Evolutionary conservation across 805 yeast genomes (phyloP).

Genomic region (Ascoidea asiatica): DNA sequence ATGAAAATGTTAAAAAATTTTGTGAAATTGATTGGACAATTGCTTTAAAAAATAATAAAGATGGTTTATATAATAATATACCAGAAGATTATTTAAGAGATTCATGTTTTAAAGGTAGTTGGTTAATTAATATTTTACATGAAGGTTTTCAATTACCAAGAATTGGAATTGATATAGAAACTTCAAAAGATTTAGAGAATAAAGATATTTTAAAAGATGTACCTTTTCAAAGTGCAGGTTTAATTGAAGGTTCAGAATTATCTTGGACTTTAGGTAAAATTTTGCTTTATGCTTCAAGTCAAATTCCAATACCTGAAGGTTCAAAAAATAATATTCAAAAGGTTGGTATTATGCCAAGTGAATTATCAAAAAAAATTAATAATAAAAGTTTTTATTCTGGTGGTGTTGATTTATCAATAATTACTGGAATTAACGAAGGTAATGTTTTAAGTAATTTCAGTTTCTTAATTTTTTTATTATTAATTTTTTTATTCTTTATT

Average conservation of each 20-base stretch:
- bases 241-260: constrained; percentile 71
- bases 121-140: constrained; percentile 83
- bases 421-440: not conserved
- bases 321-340: not conserved
- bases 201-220: constrained; percentile 23
- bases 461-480: constrained; percentile 2
- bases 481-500: not conserved
- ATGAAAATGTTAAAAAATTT: constrained; percentile 49
- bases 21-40: constrained; percentile 70
- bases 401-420: constrained; percentile 1
- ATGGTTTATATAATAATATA: constrained; percentile 46
- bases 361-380: constrained; percentile 2
- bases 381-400: constrained; percentile 7
- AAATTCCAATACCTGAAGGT: constrained; percentile 19
- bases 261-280: constrained; percentile 95
- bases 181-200: constrained; percentile 16
- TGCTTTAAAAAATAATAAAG: constrained; percentile 30
- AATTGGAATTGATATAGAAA: constrained; percentile 44
- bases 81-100: constrained; percentile 44
- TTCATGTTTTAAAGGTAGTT: constrained; percentile 89
- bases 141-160: constrained; percentile 88
- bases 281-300: constrained; percentile 67
- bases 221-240: constrained; percentile 73
- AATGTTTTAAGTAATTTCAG: constrained; percentile 3
- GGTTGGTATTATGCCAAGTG: constrained; percentile 9